These are phyloP conservation scores for Citrus mangshanensis DNA, from an alignment of 345 rosid genomes.

Conservation along the genomic window DNA sequence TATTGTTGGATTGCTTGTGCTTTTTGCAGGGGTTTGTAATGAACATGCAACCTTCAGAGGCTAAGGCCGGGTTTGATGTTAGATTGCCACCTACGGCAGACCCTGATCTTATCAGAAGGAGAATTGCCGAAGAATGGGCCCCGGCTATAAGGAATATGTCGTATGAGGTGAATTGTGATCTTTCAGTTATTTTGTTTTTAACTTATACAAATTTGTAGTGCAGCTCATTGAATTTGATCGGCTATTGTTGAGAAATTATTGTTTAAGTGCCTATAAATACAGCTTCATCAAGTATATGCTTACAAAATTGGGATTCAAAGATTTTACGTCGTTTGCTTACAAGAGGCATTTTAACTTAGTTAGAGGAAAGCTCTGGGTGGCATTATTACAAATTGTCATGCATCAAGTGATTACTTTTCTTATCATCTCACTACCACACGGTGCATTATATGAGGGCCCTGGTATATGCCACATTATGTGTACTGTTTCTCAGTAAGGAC, in stretches of 20 bases:
- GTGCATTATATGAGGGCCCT: too few species aligned
- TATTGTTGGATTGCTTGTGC: not conserved
- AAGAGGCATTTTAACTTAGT: too few species aligned
- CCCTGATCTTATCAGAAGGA: conserved; percentile 54
- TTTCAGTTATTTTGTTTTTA: not conserved
- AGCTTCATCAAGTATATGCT: not conserved
- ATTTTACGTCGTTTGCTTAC: too few species aligned
- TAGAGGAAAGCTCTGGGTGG: too few species aligned
- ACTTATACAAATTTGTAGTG: too few species aligned
- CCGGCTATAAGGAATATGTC: conserved; percentile 76
- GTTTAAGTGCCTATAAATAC: not conserved
- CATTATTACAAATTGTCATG: too few species aligned
- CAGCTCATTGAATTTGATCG: not conserved
- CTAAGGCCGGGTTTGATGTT: conserved; percentile 86
- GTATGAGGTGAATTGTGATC: conserved; percentile 39
- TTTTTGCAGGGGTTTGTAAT: conserved; percentile 71
- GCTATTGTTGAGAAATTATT: not conserved
- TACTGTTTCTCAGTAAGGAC: not conserved
- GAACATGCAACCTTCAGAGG: conserved; percentile 94
- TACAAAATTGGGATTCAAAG: too few species aligned
- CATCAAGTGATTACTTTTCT: too few species aligned
- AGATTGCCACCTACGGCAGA: conserved; percentile 81
- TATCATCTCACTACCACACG: too few species aligned
- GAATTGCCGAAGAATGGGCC: conserved; percentile 87
- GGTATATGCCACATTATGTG: too few species aligned